Conservation (phyloP, 257 asterid genomes). For the Mentha longifolia region DNA sequence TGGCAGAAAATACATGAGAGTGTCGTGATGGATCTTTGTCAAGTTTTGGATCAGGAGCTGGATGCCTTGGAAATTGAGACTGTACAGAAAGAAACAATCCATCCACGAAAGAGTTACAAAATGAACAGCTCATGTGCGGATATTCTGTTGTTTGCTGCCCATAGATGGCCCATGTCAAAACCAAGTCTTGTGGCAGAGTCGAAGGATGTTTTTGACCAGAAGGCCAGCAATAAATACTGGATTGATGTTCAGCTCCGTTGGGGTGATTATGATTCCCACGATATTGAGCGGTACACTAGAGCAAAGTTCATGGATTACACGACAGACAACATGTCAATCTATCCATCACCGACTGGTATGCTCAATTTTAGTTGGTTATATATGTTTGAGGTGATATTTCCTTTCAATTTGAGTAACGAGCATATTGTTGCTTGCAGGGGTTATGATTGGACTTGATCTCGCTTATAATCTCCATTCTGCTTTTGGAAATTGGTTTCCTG, state of each 20-base stretch:
- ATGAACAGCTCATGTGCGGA: slow-evolving; percentile 99
- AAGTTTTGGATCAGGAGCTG: slow-evolving; percentile 97
- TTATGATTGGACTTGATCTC: slow-evolving; percentile 97
- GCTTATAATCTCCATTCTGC: slow-evolving; percentile 98
- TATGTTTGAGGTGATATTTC: background rate
- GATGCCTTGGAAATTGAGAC: slow-evolving; percentile 98
- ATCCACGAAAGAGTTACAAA: slow-evolving; percentile 98
- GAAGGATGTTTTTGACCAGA: slow-evolving; percentile 98
- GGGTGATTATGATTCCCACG: slow-evolving; percentile 99
- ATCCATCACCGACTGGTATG: slow-evolving; percentile 97
- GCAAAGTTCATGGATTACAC: slow-evolving; percentile 99
- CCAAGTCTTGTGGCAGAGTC: slow-evolving; percentile 99
- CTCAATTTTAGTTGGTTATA: slow-evolving; percentile 16
- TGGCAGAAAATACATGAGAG: slow-evolving; percentile 99
- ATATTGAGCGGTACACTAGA: slow-evolving; percentile 92
- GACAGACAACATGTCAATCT: slow-evolving; percentile 97
- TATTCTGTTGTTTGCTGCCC: slow-evolving; percentile 96
- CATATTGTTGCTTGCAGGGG: slow-evolving; percentile 58
- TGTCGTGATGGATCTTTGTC: slow-evolving; percentile 99
- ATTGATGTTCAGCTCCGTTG: slow-evolving; percentile 98
- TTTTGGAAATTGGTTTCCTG: slow-evolving; percentile 99
- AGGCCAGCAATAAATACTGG: slow-evolving; percentile 99
- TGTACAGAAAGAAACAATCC: slow-evolving; percentile 98
- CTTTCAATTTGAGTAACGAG: background rate
- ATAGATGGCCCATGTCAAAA: slow-evolving; percentile 99